Percentiles rank a stretch among this genome's conserved stretches.
Evolutionary conservation across 108 stramenopile species (phyloP).

Genomic region (Pelagomonas calceolata): DNA sequence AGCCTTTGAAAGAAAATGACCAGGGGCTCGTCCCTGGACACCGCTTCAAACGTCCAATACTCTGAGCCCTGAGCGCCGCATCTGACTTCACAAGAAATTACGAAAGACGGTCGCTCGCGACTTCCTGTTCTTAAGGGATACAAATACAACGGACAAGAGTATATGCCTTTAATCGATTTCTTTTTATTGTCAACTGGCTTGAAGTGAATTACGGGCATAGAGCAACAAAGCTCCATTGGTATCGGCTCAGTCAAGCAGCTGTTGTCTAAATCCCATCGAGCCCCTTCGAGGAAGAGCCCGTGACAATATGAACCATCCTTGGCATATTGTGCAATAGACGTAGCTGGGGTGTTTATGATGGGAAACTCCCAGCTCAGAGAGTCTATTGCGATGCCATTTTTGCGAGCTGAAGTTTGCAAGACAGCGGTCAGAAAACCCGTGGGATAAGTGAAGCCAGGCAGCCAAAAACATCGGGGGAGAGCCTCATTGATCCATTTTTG

Average conservation of each 20-base stretch:
- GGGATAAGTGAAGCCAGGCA: conserved; percentile 54
- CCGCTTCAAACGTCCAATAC: conserved; percentile 31
- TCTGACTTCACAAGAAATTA: conserved; percentile 34
- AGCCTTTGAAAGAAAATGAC: too few relatives aligned
- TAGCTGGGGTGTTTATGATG: conserved; percentile 4
- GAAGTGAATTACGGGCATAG: conserved; percentile 57
- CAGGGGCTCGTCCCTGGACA: too few relatives aligned
- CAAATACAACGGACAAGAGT: conserved; percentile 52
- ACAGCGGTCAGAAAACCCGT: conserved; percentile 53
- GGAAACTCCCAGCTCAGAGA: conserved; percentile 46
- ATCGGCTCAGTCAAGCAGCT: conserved; percentile 39
- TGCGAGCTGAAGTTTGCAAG: conserved; percentile 45
- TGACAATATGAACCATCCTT: conserved; percentile 50
- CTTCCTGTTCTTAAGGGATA: conserved; percentile 53
- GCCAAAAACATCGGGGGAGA: conserved; percentile 49
- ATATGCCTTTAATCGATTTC: conserved; percentile 33
- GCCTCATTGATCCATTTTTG: conserved; percentile 26
- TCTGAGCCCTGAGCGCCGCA: conserved; percentile 30
- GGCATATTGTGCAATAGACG: conserved; percentile 15
- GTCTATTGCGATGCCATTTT: conserved; percentile 49
- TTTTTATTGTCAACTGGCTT: conserved; percentile 50
- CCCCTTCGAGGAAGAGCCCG: conserved; percentile 51
- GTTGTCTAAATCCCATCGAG: conserved; percentile 37
- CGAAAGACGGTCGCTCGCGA: conserved; percentile 49
- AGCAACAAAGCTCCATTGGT: conserved; percentile 47